phyloP scores from a whole-genome alignment of 1,284 basidiomycete species.

The Moesziomyces antarcticus region DNA sequence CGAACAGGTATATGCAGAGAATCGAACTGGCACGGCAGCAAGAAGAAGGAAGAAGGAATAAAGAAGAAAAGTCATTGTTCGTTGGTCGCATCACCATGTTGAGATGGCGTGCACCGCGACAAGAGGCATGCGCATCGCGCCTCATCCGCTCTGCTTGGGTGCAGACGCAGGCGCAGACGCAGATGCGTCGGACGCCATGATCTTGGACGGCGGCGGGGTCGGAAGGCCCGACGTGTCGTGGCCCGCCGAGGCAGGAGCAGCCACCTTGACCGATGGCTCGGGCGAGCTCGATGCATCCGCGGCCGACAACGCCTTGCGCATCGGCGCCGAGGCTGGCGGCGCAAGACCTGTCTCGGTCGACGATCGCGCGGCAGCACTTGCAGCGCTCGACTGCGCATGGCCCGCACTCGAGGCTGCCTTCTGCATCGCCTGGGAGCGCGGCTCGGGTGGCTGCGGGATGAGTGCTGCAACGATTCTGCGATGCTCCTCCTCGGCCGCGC shows the following conservation, averaged over 20 bases:
- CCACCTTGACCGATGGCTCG: background rate
- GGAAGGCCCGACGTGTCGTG: constrained; percentile 27
- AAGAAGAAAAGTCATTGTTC: constrained; percentile 24
- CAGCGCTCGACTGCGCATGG: constrained; percentile 20
- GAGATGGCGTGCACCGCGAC: constrained; percentile 3
- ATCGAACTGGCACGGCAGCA: constrained; percentile 5
- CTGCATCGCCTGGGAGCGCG: constrained; percentile 31
- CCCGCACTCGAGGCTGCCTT: constrained; percentile 32
- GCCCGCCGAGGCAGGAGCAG: constrained; percentile 13
- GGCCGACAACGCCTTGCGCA: constrained; percentile 38
- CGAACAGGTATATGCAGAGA: constrained; percentile 32
- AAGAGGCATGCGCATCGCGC: constrained; percentile 4
- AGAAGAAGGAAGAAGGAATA: background rate
- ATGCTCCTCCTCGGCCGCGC: constrained; percentile 36
- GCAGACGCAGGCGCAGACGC: constrained; percentile 5
- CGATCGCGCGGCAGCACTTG: background rate
- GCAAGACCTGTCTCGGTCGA: constrained; percentile 19
- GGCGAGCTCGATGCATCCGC: constrained; percentile 9
- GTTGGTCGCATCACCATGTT: constrained; percentile 7
- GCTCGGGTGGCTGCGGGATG: constrained; percentile 42
- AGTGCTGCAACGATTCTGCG: constrained; percentile 41
- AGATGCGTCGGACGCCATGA: constrained; percentile 14
- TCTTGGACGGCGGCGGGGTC: constrained; percentile 49
- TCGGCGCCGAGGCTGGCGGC: constrained; percentile 23
- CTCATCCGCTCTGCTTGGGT: constrained; percentile 5